A percentile compares a stretch with the other conserved stretches of the same genome.
phyloP scores from a whole-genome alignment of 176 grass and related monocot species.

The Puccinellia tenuiflora region DNA sequence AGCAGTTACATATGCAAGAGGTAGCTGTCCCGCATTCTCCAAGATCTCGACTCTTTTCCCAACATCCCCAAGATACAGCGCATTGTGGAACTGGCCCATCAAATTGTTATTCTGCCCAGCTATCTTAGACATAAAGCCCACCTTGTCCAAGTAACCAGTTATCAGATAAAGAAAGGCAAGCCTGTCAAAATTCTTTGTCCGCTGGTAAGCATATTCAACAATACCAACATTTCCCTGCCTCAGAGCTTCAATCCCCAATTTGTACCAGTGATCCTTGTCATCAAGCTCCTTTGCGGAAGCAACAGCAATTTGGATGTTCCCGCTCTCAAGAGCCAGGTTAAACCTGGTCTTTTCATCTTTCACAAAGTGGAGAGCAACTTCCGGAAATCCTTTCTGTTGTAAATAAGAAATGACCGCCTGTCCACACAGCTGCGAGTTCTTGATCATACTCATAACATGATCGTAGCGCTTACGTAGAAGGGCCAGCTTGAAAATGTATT shows the following conservation, averaged over 20 bases:
- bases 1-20: conserved; percentile 79
- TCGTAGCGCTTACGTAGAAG: conserved; percentile 58
- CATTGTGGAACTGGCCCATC: conserved; percentile 92
- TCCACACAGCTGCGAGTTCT: conserved; percentile 66
- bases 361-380: conserved; percentile 85
- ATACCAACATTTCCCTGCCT: conserved; percentile 87
- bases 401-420: conserved; percentile 79
- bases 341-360: conserved; percentile 85
- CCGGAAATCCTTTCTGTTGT: conserved; percentile 80
- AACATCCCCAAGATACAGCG: conserved; percentile 77
- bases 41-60: conserved; percentile 70
- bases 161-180: conserved; percentile 90
- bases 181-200: conserved; percentile 92
- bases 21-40: conserved; percentile 76
- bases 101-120: conserved; percentile 78
- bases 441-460: conserved; percentile 81
- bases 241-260: conserved; percentile 74
- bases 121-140: conserved; percentile 80
- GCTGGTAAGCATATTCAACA: conserved; percentile 88
- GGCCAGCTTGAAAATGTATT: conserved; percentile 85
- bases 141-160: conserved; percentile 75
- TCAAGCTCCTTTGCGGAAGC: conserved; percentile 92
- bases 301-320: conserved; percentile 94
- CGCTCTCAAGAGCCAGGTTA: conserved; percentile 89
- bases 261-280: conserved; percentile 95